These are phyloP conservation scores for Amorphotheca resinae DNA, from an alignment of 495 filamentous ascomycete species.

Conservation along the genomic window DNA sequence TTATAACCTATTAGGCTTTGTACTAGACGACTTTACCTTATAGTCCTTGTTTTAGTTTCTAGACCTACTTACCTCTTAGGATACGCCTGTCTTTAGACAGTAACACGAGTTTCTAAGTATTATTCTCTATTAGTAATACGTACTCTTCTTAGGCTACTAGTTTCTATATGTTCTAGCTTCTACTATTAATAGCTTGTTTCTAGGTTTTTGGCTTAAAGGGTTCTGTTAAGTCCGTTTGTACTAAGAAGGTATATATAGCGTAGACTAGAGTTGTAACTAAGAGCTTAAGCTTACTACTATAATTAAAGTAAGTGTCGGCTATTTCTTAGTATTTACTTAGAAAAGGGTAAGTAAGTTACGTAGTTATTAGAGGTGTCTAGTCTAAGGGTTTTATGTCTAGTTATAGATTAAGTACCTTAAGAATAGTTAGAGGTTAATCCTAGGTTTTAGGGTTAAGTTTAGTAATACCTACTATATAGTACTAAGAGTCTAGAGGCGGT, in stretches of 20 bases:
- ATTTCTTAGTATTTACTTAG: not conserved
- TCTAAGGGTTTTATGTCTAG: not conserved
- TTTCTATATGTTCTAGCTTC: not conserved
- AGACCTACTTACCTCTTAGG: not conserved
- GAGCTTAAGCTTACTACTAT: not conserved
- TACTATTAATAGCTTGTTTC: not conserved
- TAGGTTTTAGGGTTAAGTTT: not conserved
- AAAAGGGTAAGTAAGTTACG: not conserved
- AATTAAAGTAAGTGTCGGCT: not conserved
- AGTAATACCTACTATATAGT: not conserved
- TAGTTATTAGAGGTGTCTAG: not conserved
- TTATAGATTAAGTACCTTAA: not conserved
- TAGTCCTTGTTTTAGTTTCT: not conserved
- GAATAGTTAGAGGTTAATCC: not conserved
- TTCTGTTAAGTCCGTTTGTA: not conserved
- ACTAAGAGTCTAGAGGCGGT: not conserved
- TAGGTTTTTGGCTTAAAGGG: not conserved
- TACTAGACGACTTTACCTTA: not conserved
- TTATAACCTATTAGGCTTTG: not conserved
- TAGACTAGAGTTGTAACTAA: not conserved
- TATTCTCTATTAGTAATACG: not conserved
- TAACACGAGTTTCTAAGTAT: not conserved
- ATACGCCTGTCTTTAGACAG: conserved; percentile 23
- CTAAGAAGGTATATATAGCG: not conserved
- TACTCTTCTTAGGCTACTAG: not conserved